phyloP scores from a whole-genome alignment of 164 flowering plant species.

The Tinospora cordifolia region DNA sequence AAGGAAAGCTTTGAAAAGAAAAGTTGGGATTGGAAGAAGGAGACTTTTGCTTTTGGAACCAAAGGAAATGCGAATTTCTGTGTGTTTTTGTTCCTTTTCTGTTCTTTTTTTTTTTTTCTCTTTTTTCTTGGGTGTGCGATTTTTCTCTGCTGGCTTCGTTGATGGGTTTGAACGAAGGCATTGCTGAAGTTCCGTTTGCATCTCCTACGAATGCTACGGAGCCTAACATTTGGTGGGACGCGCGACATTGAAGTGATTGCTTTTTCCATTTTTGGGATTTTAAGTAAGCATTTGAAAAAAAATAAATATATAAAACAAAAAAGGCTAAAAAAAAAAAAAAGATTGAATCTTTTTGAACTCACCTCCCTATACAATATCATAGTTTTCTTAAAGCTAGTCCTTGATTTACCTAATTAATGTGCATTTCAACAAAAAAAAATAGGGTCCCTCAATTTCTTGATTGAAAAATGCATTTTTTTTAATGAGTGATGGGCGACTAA shows the following conservation, averaged over 20 bases:
- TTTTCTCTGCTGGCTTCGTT: not conserved
- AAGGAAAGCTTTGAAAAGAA: slow-evolving; percentile 3
- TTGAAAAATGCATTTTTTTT: no score
- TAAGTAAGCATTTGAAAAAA: no score
- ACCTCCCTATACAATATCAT: no score
- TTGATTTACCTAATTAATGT: no score
- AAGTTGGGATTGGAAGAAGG: not conserved
- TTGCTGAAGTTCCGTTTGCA: slow-evolving; percentile 5
- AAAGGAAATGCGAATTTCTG: not conserved
- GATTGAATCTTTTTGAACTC: no score
- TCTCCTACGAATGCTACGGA: slow-evolving; percentile 12
- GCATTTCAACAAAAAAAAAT: no score
- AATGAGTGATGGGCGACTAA: no score
- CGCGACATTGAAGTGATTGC: not conserved
- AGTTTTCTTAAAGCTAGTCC: no score
- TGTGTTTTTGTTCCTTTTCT: not conserved
- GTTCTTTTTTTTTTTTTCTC: not conserved
- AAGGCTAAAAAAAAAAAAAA: no score
- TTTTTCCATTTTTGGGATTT: slow-evolving; percentile 6
- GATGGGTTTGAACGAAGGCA: not conserved
- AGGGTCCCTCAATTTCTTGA: no score
- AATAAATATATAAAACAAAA: no score
- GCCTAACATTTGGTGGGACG: slow-evolving; percentile 18
- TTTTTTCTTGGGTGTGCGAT: not conserved
- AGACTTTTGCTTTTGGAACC: not conserved